phyloP scores from a whole-genome alignment of 2,329 filamentous ascomycete species.

The Nigrospora osmanthi region DNA sequence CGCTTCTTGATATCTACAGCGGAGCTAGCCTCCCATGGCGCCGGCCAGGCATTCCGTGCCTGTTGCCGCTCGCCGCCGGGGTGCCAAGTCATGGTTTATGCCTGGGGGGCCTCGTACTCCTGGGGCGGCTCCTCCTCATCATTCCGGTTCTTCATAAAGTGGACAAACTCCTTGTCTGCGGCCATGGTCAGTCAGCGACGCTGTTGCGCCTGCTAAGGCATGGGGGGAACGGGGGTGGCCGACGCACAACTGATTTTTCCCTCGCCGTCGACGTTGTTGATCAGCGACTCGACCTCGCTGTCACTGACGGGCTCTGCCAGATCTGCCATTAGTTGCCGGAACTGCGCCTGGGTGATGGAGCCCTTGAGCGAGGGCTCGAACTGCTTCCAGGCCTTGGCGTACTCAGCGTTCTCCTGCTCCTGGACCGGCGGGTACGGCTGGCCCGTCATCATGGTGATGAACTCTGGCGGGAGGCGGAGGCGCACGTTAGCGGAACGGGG shows the following conservation, averaged over 20 bases:
- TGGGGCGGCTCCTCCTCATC: constrained; percentile 12
- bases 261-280: constrained; percentile 25
- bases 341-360: constrained; percentile 23
- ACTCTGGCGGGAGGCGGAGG: constrained; percentile 17
- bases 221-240: neutral
- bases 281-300: constrained; percentile 21
- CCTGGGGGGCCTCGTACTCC: no score
- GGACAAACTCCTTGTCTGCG: constrained; percentile 23
- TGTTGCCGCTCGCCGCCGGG: no score
- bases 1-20: no score
- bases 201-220: neutral
- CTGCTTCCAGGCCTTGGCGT: constrained; percentile 24
- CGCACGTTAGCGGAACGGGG: neutral
- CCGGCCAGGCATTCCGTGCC: no score
- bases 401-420: constrained; percentile 16
- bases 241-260: constrained; percentile 27
- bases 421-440: constrained; percentile 20
- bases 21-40: no score
- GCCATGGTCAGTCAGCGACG: neutral
- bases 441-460: constrained; percentile 33
- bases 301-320: constrained; percentile 25
- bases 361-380: constrained; percentile 23
- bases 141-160: constrained; percentile 24
- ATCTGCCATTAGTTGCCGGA: constrained; percentile 22
- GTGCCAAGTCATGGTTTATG: neutral